Conservation (phyloP, 2,329 filamentous ascomycete genomes). For the Dactylonectria estremocensis region DNA sequence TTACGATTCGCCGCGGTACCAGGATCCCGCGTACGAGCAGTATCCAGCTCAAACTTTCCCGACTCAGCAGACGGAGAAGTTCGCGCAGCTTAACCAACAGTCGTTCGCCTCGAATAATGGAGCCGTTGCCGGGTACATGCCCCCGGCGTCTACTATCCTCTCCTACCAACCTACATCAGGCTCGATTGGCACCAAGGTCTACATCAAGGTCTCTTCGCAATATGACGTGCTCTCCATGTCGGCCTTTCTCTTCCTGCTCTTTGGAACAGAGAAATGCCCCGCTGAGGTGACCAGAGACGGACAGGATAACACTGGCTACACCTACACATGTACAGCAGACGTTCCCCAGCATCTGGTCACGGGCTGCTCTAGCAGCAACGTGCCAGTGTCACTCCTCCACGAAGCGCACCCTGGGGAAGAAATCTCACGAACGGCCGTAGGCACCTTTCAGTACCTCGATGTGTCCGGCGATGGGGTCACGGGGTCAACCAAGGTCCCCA, state of each 20-base stretch:
- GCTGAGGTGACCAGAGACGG: conserved; percentile 72
- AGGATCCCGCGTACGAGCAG: conserved; percentile 69
- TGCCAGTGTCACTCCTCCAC: conserved; percentile 69
- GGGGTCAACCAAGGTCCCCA: conserved; percentile 54
- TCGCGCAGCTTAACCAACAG: conserved; percentile 68
- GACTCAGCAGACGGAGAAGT: conserved; percentile 65
- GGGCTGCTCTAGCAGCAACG: conserved; percentile 63
- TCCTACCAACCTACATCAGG: conserved; percentile 81
- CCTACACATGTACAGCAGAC: conserved; percentile 81
- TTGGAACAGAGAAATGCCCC: conserved; percentile 81
- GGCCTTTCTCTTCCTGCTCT: conserved; percentile 77
- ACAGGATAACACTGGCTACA: conserved; percentile 72
- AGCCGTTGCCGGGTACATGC: conserved; percentile 77
- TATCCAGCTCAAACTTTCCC: conserved; percentile 66
- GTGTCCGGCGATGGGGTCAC: conserved; percentile 63
- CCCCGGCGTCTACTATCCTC: conserved; percentile 72
- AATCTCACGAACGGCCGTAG: conserved; percentile 65
- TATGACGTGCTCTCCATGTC: conserved; percentile 78
- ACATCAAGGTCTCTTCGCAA: conserved; percentile 81
- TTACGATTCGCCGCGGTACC: conserved; percentile 74
- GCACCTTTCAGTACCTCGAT: conserved; percentile 66
- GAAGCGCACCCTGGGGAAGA: conserved; percentile 68
- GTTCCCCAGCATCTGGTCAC: conserved; percentile 75
- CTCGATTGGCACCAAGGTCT: conserved; percentile 77
- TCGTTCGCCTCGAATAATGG: conserved; percentile 74